These are phyloP conservation scores for Mikania micrantha DNA, from an alignment of 129 eudicot species.

Conservation along the genomic window DNA sequence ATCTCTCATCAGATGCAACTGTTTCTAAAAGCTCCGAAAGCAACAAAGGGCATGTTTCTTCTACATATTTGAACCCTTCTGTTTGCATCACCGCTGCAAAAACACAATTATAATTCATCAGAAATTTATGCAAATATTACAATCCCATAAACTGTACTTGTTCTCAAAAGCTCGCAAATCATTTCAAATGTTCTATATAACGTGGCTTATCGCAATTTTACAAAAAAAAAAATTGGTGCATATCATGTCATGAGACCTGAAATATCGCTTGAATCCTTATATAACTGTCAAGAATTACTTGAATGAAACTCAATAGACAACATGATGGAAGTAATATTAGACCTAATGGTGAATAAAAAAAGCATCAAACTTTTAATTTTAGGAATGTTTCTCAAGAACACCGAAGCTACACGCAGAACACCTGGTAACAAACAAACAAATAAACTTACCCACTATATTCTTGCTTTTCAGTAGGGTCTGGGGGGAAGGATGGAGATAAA, in stretches of 20 bases:
- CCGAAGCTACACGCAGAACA: too few relatives aligned
- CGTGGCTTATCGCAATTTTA: not conserved
- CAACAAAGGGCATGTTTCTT: constrained; percentile 65
- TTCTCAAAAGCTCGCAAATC: not conserved
- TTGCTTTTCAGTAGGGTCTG: too few relatives aligned
- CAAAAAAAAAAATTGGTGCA: not conserved
- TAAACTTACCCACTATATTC: too few relatives aligned
- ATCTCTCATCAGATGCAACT: constrained; percentile 52
- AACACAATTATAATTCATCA: not conserved
- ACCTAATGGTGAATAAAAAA: not conserved
- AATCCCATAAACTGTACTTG: not conserved
- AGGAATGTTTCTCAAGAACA: not conserved
- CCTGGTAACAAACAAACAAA: too few relatives aligned
- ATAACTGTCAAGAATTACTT: too few relatives aligned
- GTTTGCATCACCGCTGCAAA: constrained; percentile 68
- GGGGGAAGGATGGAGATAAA: too few relatives aligned
- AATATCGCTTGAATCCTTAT: not conserved
- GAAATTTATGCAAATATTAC: not conserved
- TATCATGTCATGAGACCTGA: not conserved
- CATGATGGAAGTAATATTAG: not conserved
- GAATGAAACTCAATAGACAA: too few relatives aligned
- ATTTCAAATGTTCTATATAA: too few relatives aligned
- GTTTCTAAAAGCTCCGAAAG: constrained; percentile 67
- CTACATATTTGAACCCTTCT: constrained; percentile 68
- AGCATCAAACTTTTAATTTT: not conserved